phyloP scores from a whole-genome alignment of 176 grass and related monocot genomes.

The Dactylis glomerata region DNA sequence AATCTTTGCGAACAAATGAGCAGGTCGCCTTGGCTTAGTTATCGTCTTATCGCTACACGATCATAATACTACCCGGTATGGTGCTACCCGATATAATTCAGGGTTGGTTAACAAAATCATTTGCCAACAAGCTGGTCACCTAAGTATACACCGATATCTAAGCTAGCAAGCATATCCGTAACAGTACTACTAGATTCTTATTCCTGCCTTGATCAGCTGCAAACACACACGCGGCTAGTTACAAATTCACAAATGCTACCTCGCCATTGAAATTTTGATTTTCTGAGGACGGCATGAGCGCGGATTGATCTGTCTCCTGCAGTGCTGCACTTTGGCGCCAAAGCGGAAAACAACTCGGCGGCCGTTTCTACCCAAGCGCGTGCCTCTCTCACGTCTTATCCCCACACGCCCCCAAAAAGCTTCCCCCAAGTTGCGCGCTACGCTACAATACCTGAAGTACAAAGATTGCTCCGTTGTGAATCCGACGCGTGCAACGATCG shows the following conservation, averaged over 20 bases:
- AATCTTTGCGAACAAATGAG: no score
- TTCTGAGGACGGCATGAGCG: neutral
- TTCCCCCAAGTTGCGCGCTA: slow-evolving; percentile 34
- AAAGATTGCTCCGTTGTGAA: neutral
- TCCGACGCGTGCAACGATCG: neutral
- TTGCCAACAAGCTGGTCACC: no score
- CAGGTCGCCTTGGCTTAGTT: no score
- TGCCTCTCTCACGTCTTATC: neutral
- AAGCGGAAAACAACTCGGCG: slow-evolving; percentile 4
- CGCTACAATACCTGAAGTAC: neutral
- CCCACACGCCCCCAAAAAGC: neutral
- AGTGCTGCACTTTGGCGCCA: neutral
- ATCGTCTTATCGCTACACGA: no score
- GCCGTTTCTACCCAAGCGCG: slow-evolving; percentile 12
- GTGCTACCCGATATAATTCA: no score
- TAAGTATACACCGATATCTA: no score
- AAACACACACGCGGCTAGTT: neutral
- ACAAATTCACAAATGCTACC: neutral
- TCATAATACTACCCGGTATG: no score
- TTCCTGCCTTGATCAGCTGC: neutral
- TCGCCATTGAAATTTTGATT: neutral
- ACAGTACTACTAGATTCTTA: neutral
- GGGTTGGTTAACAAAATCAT: no score
- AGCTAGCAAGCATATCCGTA: neutral
- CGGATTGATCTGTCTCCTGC: neutral